phyloP scores from a whole-genome alignment of 2,329 filamentous ascomycete species.

The Penicillium digitatum region DNA sequence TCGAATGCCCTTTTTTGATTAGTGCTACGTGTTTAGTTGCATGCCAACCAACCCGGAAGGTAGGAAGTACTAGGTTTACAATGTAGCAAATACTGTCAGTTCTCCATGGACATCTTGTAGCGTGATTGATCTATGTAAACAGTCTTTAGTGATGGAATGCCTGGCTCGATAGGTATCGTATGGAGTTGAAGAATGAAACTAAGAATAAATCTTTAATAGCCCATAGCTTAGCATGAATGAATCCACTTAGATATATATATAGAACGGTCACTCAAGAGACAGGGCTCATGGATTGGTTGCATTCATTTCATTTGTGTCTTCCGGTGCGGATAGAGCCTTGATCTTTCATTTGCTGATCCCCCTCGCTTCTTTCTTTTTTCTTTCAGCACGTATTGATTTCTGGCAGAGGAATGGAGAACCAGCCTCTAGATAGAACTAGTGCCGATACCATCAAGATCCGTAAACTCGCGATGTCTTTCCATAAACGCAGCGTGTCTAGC shows the following conservation, averaged over 20 bases:
- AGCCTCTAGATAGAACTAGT: neutral
- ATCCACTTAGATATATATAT: neutral
- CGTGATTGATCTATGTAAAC: neutral
- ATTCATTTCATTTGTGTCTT: no score
- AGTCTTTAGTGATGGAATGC: neutral
- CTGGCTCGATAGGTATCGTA: no score
- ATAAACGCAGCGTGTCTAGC: neutral
- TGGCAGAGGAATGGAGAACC: fast-evolving
- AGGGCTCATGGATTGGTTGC: neutral
- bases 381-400: neutral
- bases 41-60: neutral
- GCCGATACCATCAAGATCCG: neutral
- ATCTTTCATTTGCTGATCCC: neutral
- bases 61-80: neutral
- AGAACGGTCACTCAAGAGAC: neutral
- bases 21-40: neutral
- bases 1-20: neutral
- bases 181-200: neutral
- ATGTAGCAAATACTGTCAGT: neutral
- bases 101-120: neutral
- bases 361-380: neutral
- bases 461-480: neutral
- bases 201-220: neutral
- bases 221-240: neutral
- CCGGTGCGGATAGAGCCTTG: neutral